Evolutionary conservation across 2,329 filamentous ascomycete genomes (phyloP), one percentile per base, ranked within the genome.

Genomic region (Graphiopsis chlorocephala): DNA sequence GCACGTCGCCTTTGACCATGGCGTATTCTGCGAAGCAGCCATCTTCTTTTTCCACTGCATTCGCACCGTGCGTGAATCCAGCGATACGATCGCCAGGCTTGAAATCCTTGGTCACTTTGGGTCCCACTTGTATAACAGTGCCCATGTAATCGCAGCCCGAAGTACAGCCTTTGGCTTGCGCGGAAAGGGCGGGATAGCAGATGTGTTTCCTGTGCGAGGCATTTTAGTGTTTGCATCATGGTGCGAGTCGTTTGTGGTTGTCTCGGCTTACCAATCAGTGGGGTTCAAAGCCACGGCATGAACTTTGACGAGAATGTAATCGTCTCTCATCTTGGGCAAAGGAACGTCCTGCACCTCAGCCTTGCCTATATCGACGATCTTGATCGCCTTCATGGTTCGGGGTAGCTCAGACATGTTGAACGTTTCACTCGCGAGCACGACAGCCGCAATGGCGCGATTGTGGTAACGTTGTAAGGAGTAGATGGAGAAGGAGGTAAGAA

Each of bases 21-120:
- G 83, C 77, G 68, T 84, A 83, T 64, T 86, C 80, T 12, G 81
- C 83, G 70, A 87, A 87, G 2, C 80, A 76, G 8, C 85, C 85
- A 38, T 73, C 71, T 62, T 72, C 68, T 1, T 68, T 61, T 23
- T 74, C 73, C 75, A 67, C 69, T n/a, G 50, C 55, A 48, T 72
- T 73, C 72, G 75, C 74, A 61, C 85, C 84, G 68, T 83, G 82
- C 7, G 75, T 74, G 58, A 82, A 80, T 0, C 84, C 84, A 35
- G 77, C 78, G 38, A 86, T 75, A 7, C 80, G 77, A 68, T 86
- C 84, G 17, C 85, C 84, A 47, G 73, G 70, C 61, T 80, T 78
- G 64, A 82, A 81, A 1, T 69, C 26, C 63, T 79, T 79, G 17
- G 75, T 80, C 1, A 86, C 83, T 4, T 75, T 73, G 15, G 75